A percentile compares a stretch with the other conserved stretches of the same genome.
These are phyloP conservation scores for Ceratonia siliqua DNA, from an alignment of 306 rosid species.

Conservation along the genomic window DNA sequence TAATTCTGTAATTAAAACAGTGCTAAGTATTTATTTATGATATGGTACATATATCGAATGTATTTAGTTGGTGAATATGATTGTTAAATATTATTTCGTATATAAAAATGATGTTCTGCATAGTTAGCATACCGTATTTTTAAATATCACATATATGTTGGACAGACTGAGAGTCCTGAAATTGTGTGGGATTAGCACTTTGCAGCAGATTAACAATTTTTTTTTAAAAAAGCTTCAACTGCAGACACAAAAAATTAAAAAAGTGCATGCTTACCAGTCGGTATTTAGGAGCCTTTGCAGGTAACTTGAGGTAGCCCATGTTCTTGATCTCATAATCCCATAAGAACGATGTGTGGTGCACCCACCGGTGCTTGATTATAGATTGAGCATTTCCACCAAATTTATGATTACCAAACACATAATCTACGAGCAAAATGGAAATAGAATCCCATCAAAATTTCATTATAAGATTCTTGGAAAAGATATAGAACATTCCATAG, in stretches of 20 bases:
- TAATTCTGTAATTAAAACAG: not conserved
- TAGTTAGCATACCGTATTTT: not conserved
- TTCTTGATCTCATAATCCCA: constrained; percentile 81
- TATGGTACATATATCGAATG: not conserved
- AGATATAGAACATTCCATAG: not conserved
- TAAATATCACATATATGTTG: too few relatives aligned
- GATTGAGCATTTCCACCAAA: constrained; percentile 99
- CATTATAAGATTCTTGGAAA: not conserved
- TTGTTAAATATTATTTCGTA: not conserved
- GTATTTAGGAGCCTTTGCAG: constrained; percentile 72
- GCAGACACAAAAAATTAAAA: not conserved
- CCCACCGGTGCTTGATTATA: constrained; percentile 82
- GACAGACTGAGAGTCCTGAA: not conserved
- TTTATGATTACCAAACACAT: constrained; percentile 78
- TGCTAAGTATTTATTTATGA: not conserved
- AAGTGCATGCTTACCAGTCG: constrained; percentile 57
- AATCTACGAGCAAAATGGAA: constrained; percentile 56
- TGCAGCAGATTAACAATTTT: too few relatives aligned
- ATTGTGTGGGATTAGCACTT: not conserved
- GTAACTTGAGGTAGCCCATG: constrained; percentile 87
- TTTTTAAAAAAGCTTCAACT: not conserved
- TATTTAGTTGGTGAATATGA: not conserved
- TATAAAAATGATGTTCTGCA: not conserved
- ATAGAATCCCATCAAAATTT: constrained; percentile 22
- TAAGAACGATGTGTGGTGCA: constrained; percentile 95